Evolutionary conservation across 164 flowering plant genomes (phyloP).

Genomic region (Dillenia suffruticosa): DNA sequence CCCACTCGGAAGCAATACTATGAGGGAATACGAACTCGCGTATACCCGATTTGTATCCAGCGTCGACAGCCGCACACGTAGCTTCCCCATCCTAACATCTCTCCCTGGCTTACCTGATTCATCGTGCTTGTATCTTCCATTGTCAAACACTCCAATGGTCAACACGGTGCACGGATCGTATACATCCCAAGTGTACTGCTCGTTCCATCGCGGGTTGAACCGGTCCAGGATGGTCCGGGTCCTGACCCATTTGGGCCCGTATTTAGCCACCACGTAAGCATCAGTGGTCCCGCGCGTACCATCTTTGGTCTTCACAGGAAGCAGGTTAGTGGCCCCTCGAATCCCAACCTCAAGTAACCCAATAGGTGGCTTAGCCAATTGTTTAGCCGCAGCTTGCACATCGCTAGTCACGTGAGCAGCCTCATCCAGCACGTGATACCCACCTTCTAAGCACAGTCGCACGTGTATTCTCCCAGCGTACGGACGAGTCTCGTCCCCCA

Average conservation of each 20-base stretch:
- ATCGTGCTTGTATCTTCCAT: conserved; percentile 55
- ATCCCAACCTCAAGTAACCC: conserved; percentile 91
- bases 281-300: conserved; percentile 90
- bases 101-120: conserved; percentile 40
- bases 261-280: conserved; percentile 90
- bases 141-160: conserved; percentile 86
- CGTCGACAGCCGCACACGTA: conserved; percentile 75
- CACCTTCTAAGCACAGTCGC: conserved; percentile 76
- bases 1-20: conserved; percentile 66
- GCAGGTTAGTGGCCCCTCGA: conserved; percentile 67
- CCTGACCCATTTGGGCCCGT: conserved; percentile 95
- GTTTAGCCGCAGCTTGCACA: conserved; percentile 76
- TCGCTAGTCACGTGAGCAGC: conserved; percentile 90
- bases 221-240: conserved; percentile 85
- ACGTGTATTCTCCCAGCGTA: conserved; percentile 84
- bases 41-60: conserved; percentile 79
- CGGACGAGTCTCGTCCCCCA: conserved; percentile 43
- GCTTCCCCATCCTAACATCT: conserved; percentile 72
- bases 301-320: conserved; percentile 83
- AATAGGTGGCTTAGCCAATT: conserved; percentile 64
- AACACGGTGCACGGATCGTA: conserved; percentile 93
- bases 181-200: conserved; percentile 95
- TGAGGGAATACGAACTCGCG: conserved; percentile 45
- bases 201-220: conserved; percentile 90
- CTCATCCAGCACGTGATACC: conserved; percentile 96